Conservation (phyloP, 768 basidiomycete genomes). For the Macrolepiota fuliginosa region DNA sequence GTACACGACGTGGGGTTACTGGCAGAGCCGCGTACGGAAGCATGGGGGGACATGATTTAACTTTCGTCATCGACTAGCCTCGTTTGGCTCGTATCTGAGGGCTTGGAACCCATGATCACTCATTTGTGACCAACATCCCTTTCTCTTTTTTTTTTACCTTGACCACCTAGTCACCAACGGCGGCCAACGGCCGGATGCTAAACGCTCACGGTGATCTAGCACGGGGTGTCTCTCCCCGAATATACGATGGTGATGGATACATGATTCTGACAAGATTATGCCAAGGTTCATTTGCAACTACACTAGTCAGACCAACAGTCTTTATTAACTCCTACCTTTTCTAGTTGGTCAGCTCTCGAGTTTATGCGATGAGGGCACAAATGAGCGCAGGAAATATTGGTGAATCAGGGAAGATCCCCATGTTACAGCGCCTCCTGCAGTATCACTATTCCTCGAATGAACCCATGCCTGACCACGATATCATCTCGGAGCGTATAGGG, state of each 20-base stretch:
- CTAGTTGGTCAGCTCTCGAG: conserved; percentile 72
- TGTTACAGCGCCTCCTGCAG: conserved; percentile 71
- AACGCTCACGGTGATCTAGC: too few relatives aligned
- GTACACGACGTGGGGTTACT: too few relatives aligned
- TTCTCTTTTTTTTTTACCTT: too few relatives aligned
- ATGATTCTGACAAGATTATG: conserved; percentile 78
- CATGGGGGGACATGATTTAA: too few relatives aligned
- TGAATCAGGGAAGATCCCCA: conserved; percentile 55
- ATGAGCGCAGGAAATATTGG: conserved; percentile 55
- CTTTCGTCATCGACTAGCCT: too few relatives aligned
- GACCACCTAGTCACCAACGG: too few relatives aligned
- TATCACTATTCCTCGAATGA: conserved; percentile 53
- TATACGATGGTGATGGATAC: conserved; percentile 66
- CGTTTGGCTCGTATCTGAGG: too few relatives aligned
- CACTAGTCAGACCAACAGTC: background rate
- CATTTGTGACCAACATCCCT: too few relatives aligned
- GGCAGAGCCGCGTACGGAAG: too few relatives aligned
- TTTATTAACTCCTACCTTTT: conserved; percentile 11
- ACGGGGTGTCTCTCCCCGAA: conserved; percentile 68
- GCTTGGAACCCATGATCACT: too few relatives aligned
- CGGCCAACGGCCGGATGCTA: too few relatives aligned
- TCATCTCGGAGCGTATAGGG: conserved; percentile 81
- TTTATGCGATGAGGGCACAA: conserved; percentile 74
- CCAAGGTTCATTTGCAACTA: conserved; percentile 48
- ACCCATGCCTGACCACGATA: conserved; percentile 65